Evolutionary conservation across 176 grass and related monocot genomes (phyloP).

Genomic region (Bothriochloa decipiens): DNA sequence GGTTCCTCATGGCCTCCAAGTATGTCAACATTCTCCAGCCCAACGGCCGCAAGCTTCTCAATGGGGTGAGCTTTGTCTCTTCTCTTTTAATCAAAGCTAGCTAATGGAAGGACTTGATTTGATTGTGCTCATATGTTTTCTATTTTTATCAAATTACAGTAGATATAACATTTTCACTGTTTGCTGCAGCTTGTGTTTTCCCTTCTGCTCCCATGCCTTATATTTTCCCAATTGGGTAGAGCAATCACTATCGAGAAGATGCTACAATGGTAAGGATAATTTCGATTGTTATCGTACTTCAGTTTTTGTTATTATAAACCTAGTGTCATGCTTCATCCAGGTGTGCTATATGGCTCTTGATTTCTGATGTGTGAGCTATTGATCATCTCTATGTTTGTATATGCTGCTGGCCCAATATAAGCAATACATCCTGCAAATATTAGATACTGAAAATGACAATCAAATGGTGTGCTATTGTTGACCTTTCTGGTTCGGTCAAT

Average conservation of each 20-base stretch:
- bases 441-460: neutral
- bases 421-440: neutral
- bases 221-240: slow-evolving; percentile 93
- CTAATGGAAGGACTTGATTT: neutral
- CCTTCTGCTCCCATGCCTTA: slow-evolving; percentile 95
- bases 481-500: slow-evolving; percentile 6
- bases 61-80: slow-evolving; percentile 66
- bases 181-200: slow-evolving; percentile 93
- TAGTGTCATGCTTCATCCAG: neutral
- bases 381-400: neutral
- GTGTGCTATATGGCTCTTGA: neutral
- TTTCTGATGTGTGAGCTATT: slow-evolving; percentile 13
- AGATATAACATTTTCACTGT: slow-evolving; percentile 34
- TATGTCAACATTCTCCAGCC: slow-evolving; percentile 90
- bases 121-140: neutral
- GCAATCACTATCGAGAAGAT: slow-evolving; percentile 85
- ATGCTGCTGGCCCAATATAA: neutral
- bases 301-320: neutral
- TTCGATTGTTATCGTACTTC: neutral
- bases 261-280: slow-evolving; percentile 72
- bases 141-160: neutral
- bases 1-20: slow-evolving; percentile 97
- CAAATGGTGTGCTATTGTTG: neutral
- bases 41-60: slow-evolving; percentile 91
- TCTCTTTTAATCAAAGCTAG: slow-evolving; percentile 35